Percentiles rank a stretch among this genome's conserved stretches.
Conservation (phyloP, 2,329 filamentous ascomycete species). For the Drechslerella coelobrocha region DNA sequence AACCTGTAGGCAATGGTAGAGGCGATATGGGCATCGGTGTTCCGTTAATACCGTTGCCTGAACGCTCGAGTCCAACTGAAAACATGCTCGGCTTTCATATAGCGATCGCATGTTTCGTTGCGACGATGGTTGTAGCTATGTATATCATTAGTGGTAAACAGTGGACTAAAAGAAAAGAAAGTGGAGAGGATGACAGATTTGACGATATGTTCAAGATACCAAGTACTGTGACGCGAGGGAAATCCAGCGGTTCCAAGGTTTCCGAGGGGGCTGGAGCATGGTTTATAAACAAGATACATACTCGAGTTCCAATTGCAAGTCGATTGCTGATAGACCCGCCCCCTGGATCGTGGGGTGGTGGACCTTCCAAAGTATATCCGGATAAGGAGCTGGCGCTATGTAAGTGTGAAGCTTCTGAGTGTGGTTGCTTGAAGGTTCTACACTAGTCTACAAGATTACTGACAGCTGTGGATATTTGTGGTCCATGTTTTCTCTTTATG, state of each 20-base stretch:
- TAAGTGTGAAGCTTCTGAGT: too few species aligned
- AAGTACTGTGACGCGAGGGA: neutral
- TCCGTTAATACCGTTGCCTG: too few species aligned
- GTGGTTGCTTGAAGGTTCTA: too few species aligned
- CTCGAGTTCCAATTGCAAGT: neutral
- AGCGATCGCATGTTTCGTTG: neutral
- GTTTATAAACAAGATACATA: neutral
- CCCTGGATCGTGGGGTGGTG: neutral
- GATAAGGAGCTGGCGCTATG: too few species aligned
- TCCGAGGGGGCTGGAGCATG: neutral
- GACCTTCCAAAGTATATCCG: too few species aligned
- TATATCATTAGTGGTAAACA: constrained; percentile 9
- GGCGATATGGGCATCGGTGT: too few species aligned
- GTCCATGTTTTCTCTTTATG: too few species aligned
- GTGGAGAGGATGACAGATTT: neutral
- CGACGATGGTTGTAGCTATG: neutral
- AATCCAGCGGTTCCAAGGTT: too few species aligned
- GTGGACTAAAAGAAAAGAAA: neutral
- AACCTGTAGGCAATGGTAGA: neutral
- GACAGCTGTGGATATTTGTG: too few species aligned
- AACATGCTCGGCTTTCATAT: neutral
- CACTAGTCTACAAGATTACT: too few species aligned
- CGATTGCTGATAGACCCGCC: constrained; percentile 3
- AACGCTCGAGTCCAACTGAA: neutral
- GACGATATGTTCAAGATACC: neutral